phyloP scores from a whole-genome alignment of 495 filamentous ascomycete species.

The Aspergillus indologenus region DNA sequence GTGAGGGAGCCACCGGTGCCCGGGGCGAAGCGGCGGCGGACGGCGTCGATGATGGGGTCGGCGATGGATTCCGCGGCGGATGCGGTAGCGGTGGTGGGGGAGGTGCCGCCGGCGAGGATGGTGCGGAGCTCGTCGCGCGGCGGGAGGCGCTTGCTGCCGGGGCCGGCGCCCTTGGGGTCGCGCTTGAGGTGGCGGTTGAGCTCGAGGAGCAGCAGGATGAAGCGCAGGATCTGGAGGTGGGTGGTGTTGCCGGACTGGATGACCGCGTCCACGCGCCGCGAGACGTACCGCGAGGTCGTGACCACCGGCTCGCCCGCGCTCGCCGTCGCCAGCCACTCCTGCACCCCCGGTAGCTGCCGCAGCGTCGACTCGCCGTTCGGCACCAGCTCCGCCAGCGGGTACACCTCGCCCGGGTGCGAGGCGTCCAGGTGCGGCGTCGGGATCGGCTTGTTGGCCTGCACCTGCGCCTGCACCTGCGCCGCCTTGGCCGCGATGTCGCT shows the following conservation, averaged over 20 bases:
- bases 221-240: slow-evolving; percentile 56
- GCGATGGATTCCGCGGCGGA: slow-evolving; percentile 35
- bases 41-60: slow-evolving; percentile 62
- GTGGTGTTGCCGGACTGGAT: slow-evolving; percentile 53
- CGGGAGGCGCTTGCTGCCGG: slow-evolving; percentile 40
- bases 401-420: slow-evolving; percentile 74
- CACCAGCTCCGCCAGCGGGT: slow-evolving; percentile 67
- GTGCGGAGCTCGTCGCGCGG: slow-evolving; percentile 40
- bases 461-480: slow-evolving; percentile 59
- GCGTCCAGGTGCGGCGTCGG: slow-evolving; percentile 73
- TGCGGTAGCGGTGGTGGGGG: slow-evolving; percentile 8
- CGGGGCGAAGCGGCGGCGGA: slow-evolving; percentile 68
- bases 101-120: slow-evolving; percentile 32
- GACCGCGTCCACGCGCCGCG: slow-evolving; percentile 55
- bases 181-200: slow-evolving; percentile 48
- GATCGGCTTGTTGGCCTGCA: slow-evolving; percentile 71
- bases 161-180: slow-evolving; percentile 27
- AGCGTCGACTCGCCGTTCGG: slow-evolving; percentile 45
- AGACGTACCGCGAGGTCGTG: slow-evolving; percentile 65
- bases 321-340: slow-evolving; percentile 72
- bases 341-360: slow-evolving; percentile 57
- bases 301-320: slow-evolving; percentile 51
- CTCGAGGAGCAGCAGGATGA: slow-evolving; percentile 61
- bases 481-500: slow-evolving; percentile 60
- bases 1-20: slow-evolving; percentile 47